Percentiles rank a stretch among this genome's conserved stretches.
Conservation (phyloP, 768 basidiomycete species). For the Lentinus brumalis region DNA sequence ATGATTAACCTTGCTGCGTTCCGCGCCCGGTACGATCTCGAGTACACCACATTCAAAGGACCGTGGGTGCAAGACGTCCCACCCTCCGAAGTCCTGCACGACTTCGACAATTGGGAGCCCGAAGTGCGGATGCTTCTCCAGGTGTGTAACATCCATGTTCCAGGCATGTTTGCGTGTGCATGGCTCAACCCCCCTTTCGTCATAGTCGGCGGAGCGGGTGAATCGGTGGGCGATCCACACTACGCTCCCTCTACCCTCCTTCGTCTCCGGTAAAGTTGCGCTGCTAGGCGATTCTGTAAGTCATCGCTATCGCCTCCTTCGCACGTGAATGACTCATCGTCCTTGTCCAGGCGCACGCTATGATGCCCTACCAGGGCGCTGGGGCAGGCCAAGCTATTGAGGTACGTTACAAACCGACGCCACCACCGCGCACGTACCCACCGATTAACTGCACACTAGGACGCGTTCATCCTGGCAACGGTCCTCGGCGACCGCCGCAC, state of each 20-base stretch:
- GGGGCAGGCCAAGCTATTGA: constrained; percentile 49
- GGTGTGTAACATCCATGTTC: constrained; percentile 33
- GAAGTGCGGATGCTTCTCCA: constrained; percentile 59
- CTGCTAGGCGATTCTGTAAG: constrained; percentile 44
- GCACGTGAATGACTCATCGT: not conserved
- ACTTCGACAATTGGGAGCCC: constrained; percentile 58
- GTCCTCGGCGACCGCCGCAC: constrained; percentile 46
- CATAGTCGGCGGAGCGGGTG: constrained; percentile 44
- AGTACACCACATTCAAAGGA: constrained; percentile 49
- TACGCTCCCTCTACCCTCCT: constrained; percentile 51
- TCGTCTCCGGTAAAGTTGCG: constrained; percentile 54
- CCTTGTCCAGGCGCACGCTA: constrained; percentile 34
- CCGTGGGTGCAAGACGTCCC: constrained; percentile 52
- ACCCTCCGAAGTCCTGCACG: constrained; percentile 44
- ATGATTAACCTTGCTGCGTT: constrained; percentile 68
- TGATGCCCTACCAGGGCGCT: constrained; percentile 46
- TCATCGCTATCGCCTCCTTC: not conserved
- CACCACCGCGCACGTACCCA: not conserved
- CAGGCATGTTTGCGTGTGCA: not conserved
- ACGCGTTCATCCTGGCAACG: constrained; percentile 39
- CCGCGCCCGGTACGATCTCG: constrained; percentile 49
- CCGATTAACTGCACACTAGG: constrained; percentile 20
- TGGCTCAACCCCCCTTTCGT: constrained; percentile 39
- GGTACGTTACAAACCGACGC: constrained; percentile 27
- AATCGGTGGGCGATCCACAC: constrained; percentile 66